phyloP scores from a whole-genome alignment of 345 rosid species.

The Eucalyptus guilfoylei region DNA sequence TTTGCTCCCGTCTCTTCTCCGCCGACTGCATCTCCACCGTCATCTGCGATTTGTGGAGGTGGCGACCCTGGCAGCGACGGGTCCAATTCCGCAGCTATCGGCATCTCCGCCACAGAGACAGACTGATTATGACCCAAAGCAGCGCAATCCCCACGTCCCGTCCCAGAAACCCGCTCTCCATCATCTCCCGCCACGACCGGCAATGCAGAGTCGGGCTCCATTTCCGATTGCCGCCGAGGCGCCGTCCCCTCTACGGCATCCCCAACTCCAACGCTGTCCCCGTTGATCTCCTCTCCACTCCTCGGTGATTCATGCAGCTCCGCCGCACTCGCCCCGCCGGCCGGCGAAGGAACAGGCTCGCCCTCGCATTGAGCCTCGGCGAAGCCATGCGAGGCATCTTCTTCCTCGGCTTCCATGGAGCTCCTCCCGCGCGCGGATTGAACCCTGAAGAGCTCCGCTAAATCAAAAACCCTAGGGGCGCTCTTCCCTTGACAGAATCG shows the following conservation, averaged over 20 bases:
- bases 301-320: not conserved
- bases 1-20: not conserved
- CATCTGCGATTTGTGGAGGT: not conserved
- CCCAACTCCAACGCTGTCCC: not conserved
- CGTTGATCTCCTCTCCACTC: not conserved
- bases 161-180: not conserved
- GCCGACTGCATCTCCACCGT: not conserved
- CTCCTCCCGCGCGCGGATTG: not conserved
- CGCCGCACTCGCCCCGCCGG: not conserved
- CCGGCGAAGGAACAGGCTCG: not conserved
- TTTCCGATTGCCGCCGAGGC: not conserved
- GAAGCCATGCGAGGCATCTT: constrained; percentile 6
- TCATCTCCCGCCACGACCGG: not conserved
- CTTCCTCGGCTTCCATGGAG: constrained; percentile 45
- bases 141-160: not conserved
- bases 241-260: not conserved
- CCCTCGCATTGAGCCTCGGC: constrained; percentile 1
- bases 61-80: not conserved
- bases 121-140: not conserved
- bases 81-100: not conserved
- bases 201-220: not conserved
- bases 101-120: not conserved
- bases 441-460: not conserved
- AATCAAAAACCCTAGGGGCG: not conserved
- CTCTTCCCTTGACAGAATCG: not conserved